A percentile compares a stretch with the other conserved stretches of the same genome.
phyloP scores from a whole-genome alignment of 2,329 filamentous ascomycete species.

The Elsinoe perseae region DNA sequence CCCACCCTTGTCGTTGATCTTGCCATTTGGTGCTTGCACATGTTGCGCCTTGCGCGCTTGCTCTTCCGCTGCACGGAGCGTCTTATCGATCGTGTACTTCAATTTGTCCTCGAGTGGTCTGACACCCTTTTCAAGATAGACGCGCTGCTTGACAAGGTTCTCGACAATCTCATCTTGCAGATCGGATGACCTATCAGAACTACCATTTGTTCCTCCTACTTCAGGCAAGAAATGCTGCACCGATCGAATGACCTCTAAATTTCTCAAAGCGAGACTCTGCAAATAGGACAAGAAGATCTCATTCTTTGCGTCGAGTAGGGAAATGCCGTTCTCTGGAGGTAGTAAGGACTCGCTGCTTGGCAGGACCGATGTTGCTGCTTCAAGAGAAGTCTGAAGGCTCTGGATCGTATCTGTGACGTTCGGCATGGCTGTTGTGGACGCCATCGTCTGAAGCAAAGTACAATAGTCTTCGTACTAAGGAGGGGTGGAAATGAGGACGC shows the following conservation, averaged over 20 bases:
- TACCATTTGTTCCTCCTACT: slow-evolving; percentile 27
- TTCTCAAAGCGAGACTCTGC: slow-evolving; percentile 78
- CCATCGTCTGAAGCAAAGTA: background rate
- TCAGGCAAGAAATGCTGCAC: slow-evolving; percentile 31
- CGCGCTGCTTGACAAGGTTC: slow-evolving; percentile 82
- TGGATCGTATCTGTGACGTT: slow-evolving; percentile 35
- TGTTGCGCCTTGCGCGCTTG: slow-evolving; percentile 44
- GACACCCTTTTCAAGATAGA: slow-evolving; percentile 89
- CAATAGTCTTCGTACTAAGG: too few relatives aligned
- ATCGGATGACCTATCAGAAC: slow-evolving; percentile 22
- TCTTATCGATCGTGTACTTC: slow-evolving; percentile 93
- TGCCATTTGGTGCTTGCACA: slow-evolving; percentile 24
- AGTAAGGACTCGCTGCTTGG: slow-evolving; percentile 56
- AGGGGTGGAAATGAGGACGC: too few relatives aligned
- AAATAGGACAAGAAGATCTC: slow-evolving; percentile 95
- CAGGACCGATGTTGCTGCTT: slow-evolving; percentile 47
- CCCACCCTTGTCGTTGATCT: slow-evolving; percentile 24
- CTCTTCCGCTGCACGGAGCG: slow-evolving; percentile 78
- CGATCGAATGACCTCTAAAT: slow-evolving; percentile 35
- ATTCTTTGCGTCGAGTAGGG: slow-evolving; percentile 90
- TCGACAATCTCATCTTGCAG: slow-evolving; percentile 63
- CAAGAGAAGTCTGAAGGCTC: slow-evolving; percentile 51
- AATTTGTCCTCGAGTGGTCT: slow-evolving; percentile 81
- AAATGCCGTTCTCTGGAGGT: slow-evolving; percentile 79
- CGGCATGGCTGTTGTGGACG: slow-evolving; percentile 25